phyloP scores from a whole-genome alignment of 495 filamentous ascomycete genomes.

The Talaromyces nanjingensis region DNA sequence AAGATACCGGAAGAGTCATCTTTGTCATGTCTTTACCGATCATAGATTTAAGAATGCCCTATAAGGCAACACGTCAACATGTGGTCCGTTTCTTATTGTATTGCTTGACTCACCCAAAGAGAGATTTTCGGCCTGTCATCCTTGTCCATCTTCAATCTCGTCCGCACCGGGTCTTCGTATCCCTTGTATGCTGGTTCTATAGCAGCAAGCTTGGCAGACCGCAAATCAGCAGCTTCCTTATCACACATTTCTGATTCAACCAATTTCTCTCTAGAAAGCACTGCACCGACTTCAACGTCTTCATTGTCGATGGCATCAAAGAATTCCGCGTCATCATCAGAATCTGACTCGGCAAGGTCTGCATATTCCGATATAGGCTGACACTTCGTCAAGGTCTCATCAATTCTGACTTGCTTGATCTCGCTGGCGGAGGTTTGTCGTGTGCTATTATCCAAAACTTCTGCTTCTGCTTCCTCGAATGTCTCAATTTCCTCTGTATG shows the following conservation, averaged over 20 bases:
- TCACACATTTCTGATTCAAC: conserved; percentile 36
- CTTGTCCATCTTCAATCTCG: conserved; percentile 77
- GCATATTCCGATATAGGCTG: conserved; percentile 46
- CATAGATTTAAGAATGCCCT: conserved; percentile 98
- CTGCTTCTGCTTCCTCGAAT: background rate
- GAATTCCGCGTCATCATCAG: conserved; percentile 86
- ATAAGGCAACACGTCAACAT: background rate
- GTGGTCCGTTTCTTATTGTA: background rate
- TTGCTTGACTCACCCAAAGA: conserved; percentile 70
- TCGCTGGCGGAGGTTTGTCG: background rate
- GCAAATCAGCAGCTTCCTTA: conserved; percentile 38
- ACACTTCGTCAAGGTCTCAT: conserved; percentile 19
- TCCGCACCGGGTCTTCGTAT: conserved; percentile 80
- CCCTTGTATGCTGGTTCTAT: conserved; percentile 75
- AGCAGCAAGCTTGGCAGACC: conserved; percentile 44
- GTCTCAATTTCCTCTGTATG: background rate
- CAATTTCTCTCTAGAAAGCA: conserved; percentile 40
- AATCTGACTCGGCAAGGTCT: conserved; percentile 68
- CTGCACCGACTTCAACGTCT: conserved; percentile 68
- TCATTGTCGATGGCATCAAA: conserved; percentile 96
- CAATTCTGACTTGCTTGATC: conserved; percentile 2
- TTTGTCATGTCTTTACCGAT: conserved; percentile 99
- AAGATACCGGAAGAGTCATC: conserved; percentile 97
- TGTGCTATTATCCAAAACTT: background rate
- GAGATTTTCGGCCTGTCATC: conserved; percentile 92